Conservation (phyloP, 2,329 filamentous ascomycete genomes). For the Cercospora sp. region DNA sequence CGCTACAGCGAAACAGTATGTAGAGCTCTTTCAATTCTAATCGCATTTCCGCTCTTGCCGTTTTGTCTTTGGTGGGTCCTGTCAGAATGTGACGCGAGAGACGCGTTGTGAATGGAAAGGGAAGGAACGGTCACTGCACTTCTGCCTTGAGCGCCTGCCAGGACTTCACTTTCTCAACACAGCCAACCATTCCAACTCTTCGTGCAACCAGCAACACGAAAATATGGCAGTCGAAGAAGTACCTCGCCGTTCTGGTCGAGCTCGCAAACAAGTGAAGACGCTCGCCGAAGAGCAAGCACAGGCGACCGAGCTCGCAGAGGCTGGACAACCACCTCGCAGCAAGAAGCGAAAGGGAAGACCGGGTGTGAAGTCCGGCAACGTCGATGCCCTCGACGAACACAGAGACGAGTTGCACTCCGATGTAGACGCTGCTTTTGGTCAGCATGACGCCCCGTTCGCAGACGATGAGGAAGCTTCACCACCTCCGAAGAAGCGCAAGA, state of each 20-base stretch:
- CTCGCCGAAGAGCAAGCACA: constrained; percentile 28
- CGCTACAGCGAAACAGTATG: constrained; percentile 10
- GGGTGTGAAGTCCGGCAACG: neutral
- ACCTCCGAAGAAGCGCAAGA: constrained; percentile 16
- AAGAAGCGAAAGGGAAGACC: constrained; percentile 5
- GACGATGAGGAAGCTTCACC: neutral
- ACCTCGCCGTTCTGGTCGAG: constrained; percentile 24
- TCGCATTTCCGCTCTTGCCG: neutral
- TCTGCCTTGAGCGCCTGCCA: neutral
- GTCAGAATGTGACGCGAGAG: neutral
- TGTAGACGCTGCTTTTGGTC: neutral
- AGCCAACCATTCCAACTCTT: neutral
- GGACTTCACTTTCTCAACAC: neutral
- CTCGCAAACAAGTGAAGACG: constrained; percentile 23
- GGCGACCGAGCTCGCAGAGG: neutral
- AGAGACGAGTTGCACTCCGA: neutral
- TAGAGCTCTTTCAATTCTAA: neutral
- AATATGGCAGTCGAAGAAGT: constrained; percentile 12
- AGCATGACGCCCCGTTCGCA: constrained; percentile 1
- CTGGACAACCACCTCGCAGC: neutral
- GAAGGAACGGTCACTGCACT: neutral
- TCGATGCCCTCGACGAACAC: neutral
- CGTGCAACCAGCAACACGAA: neutral
- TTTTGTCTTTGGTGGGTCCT: neutral
- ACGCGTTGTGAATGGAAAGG: neutral